These are phyloP conservation scores for Thermochaetoides thermophila DNA, from an alignment of 495 filamentous ascomycete species.

Conservation along the genomic window DNA sequence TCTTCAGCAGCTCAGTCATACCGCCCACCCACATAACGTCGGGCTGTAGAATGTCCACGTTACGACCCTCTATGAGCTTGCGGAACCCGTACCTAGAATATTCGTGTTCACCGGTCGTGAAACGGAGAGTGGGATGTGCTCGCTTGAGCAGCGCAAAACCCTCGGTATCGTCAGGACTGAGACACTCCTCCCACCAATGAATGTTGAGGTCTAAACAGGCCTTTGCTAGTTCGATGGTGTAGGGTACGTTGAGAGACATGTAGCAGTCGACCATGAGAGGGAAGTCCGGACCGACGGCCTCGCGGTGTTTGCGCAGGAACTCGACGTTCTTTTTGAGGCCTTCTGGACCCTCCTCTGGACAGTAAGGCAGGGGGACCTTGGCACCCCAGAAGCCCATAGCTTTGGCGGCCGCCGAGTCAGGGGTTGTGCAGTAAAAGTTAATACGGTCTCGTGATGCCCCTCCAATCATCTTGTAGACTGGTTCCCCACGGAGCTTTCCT, in stretches of 20 bases:
- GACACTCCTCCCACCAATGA: conserved; percentile 93
- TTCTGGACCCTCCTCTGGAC: conserved; percentile 67
- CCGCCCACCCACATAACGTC: conserved; percentile 96
- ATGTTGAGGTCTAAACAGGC: conserved; percentile 68
- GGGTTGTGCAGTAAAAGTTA: conserved; percentile 88
- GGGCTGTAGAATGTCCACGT: conserved; percentile 84
- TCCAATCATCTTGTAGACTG: conserved; percentile 88
- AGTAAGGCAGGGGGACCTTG: conserved; percentile 79
- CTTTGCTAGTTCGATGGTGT: conserved; percentile 80
- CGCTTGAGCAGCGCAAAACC: conserved; percentile 78
- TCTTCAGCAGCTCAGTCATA: conserved; percentile 79
- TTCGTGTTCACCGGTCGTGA: conserved; percentile 91
- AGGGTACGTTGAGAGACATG: conserved; percentile 83
- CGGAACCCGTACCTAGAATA: conserved; percentile 88
- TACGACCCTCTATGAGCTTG: conserved; percentile 80
- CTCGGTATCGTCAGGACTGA: conserved; percentile 79
- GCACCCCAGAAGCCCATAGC: conserved; percentile 74
- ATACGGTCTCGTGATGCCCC: conserved; percentile 66
- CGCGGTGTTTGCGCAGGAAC: conserved; percentile 71
- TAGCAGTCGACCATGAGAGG: conserved; percentile 93
- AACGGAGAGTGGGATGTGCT: conserved; percentile 79
- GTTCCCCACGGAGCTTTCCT: conserved; percentile 80
- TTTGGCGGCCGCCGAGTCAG: conserved; percentile 63
- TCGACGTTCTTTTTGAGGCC: conserved; percentile 79
- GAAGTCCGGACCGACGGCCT: conserved; percentile 74